Evolutionary conservation across 257 asterid genomes (phyloP).

Genomic region (Primulina tabacum): DNA sequence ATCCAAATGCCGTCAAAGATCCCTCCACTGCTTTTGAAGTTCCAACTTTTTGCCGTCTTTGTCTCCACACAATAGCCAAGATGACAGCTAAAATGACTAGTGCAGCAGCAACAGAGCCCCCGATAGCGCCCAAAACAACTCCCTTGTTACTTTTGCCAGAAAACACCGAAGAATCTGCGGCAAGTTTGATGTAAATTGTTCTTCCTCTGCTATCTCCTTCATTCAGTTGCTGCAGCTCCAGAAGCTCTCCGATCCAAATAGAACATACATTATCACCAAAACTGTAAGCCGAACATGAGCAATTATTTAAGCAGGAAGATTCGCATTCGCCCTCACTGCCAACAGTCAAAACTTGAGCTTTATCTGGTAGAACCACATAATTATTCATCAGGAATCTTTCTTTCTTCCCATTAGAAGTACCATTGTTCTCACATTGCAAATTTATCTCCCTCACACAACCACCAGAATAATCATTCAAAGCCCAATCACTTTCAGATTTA

Average conservation of each 20-base stretch:
- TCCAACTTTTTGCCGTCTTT: slow-evolving; percentile 18
- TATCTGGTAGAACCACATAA: slow-evolving; percentile 25
- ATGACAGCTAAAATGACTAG: slow-evolving; percentile 20
- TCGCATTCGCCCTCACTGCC: slow-evolving; percentile 35
- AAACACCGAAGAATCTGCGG: slow-evolving; percentile 37
- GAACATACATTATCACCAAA: slow-evolving; percentile 32
- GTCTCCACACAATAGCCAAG: slow-evolving; percentile 24
- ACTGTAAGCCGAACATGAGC: slow-evolving; percentile 48
- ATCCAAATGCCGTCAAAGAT: slow-evolving; percentile 33
- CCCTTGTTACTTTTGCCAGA: slow-evolving; percentile 27
- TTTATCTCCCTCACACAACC: slow-evolving; percentile 43
- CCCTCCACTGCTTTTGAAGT: slow-evolving; percentile 35
- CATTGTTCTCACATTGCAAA: slow-evolving; percentile 34
- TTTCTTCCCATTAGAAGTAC: slow-evolving; percentile 23
- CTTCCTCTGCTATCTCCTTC: slow-evolving; percentile 37
- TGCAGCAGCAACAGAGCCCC: slow-evolving; percentile 32
- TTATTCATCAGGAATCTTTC: slow-evolving; percentile 29
- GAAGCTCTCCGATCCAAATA: slow-evolving; percentile 36
- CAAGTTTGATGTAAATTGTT: slow-evolving; percentile 30
- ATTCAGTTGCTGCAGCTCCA: slow-evolving; percentile 35
- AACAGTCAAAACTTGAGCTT: slow-evolving; percentile 14
- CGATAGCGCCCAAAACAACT: slow-evolving; percentile 24
- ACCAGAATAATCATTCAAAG: slow-evolving; percentile 44
- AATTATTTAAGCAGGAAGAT: slow-evolving; percentile 35
- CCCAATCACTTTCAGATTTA: slow-evolving; percentile 35